Evolutionary conservation across 352 stramenopile genomes (phyloP), one percentile per base, ranked within the genome.

Genomic region (Poterioochromonas sp.): DNA sequence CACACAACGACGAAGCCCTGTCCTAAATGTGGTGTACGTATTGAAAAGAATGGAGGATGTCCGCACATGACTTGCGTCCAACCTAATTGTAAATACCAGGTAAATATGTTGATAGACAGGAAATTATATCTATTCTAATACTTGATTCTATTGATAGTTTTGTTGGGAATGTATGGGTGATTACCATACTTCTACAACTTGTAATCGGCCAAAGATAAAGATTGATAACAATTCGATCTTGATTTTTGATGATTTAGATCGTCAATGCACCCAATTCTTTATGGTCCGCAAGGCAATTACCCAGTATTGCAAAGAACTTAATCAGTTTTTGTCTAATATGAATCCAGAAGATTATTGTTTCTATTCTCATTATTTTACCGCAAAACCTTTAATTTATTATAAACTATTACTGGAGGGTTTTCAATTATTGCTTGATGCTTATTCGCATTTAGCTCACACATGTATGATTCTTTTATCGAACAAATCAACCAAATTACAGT

Each of bases 61-160:
- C 62, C 62, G 62, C 62, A 71, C 41, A 71, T 71, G 62, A 71
- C 62, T 26, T 71, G 62, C 26, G 62, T 71, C 5, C 62, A 71
- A 71, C 32, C 62, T n/a, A 71, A 3, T 47, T 71, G 62, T 29
- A 71, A 71, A 29, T 71, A 71, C 32, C 62, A 71, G 51, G 51
- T 62, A 8, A 62, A 22, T 32, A 32, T 8, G 12, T n/a, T n/a
- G n/a, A n/a, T n/a, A n/a, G n/a, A n/a, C n/a, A n/a, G n/a, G n/a
- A n/a, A n/a, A n/a, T n/a, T n/a, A n/a, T n/a, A n/a, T n/a, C n/a
- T n/a, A n/a, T n/a, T n/a, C n/a, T n/a, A n/a, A n/a, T n/a, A n/a
- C n/a, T n/a, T n/a, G n/a, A 34, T 32, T 22, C 5, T 62, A 32
- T 34, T 32, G 8, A 32, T 62, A 62, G 39, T 71, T 71, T 44